Conservation (phyloP, 2,329 filamentous ascomycete species). For the Colletotrichum acutatum region DNA sequence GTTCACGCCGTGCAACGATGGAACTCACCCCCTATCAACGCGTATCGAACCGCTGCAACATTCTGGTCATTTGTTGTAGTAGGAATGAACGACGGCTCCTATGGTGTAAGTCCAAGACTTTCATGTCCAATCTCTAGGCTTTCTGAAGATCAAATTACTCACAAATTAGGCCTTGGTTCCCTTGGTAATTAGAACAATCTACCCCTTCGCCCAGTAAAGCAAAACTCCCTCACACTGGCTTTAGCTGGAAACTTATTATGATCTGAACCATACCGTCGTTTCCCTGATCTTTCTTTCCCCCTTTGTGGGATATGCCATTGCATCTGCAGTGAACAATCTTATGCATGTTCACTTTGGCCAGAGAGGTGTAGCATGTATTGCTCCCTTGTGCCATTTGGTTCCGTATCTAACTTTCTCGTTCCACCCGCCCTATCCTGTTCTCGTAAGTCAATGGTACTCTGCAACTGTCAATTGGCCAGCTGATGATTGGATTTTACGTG, state of each 20-base stretch:
- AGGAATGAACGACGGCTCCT: not conserved
- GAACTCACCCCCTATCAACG: not conserved
- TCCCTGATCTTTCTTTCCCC: constrained; percentile 75
- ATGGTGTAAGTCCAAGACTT: not conserved
- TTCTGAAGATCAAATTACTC: not conserved
- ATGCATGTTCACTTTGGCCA: constrained; percentile 75
- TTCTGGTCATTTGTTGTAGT: not conserved
- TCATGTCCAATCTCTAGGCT: not conserved
- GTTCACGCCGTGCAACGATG: not conserved
- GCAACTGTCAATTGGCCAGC: not conserved
- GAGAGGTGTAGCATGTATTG: constrained; percentile 75
- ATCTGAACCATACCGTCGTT: constrained; percentile 69
- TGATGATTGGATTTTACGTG: constrained; percentile 51
- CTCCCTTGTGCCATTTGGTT: constrained; percentile 69
- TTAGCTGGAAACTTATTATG: constrained; percentile 70
- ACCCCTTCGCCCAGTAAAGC: not conserved
- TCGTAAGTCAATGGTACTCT: not conserved
- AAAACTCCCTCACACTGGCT: not conserved
- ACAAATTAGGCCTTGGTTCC: not conserved
- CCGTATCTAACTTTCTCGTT: constrained; percentile 73
- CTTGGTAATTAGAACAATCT: not conserved
- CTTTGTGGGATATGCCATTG: constrained; percentile 71
- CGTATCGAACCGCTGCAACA: not conserved
- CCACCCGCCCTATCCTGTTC: constrained; percentile 71
- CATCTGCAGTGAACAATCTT: constrained; percentile 71